Evolutionary conservation across 257 asterid species (phyloP).

Genomic region (Forsythia viridissima): DNA sequence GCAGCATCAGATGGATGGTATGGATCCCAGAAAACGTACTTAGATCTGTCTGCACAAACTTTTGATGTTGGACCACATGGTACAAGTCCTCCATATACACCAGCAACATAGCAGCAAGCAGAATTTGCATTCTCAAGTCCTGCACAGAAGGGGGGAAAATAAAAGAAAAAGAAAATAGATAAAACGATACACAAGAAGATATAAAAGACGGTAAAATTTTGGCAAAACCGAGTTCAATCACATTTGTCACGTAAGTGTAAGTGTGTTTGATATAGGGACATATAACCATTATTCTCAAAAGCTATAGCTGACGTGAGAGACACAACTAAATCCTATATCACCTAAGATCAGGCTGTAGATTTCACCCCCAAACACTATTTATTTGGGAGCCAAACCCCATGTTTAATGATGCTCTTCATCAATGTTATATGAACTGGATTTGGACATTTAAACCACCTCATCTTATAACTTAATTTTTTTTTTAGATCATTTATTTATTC

Average conservation of each 20-base stretch:
- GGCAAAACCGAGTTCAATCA: no score
- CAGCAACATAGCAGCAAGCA: constrained; percentile 62
- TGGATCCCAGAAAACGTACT: constrained; percentile 82
- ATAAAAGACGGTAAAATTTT: no score
- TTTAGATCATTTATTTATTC: no score
- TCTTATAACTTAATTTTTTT: background rate
- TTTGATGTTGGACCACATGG: constrained; percentile 71
- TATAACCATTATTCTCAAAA: no score
- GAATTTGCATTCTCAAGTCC: constrained; percentile 62
- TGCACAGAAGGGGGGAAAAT: background rate
- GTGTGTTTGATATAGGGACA: no score
- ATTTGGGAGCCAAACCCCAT: no score
- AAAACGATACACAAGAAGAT: no score
- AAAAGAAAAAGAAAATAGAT: background rate
- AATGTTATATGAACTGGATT: background rate
- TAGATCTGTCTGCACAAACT: constrained; percentile 63
- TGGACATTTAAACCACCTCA: background rate
- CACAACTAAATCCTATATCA: no score
- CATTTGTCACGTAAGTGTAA: no score
- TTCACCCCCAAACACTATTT: no score
- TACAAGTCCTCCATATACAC: constrained; percentile 64
- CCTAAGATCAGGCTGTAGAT: no score
- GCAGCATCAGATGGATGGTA: constrained; percentile 77
- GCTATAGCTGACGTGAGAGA: no score
- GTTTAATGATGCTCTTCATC: background rate